Base-by-base conservation (phyloP, 1,284 basidiomycete species). In the Marasmius fiardii region DNA sequence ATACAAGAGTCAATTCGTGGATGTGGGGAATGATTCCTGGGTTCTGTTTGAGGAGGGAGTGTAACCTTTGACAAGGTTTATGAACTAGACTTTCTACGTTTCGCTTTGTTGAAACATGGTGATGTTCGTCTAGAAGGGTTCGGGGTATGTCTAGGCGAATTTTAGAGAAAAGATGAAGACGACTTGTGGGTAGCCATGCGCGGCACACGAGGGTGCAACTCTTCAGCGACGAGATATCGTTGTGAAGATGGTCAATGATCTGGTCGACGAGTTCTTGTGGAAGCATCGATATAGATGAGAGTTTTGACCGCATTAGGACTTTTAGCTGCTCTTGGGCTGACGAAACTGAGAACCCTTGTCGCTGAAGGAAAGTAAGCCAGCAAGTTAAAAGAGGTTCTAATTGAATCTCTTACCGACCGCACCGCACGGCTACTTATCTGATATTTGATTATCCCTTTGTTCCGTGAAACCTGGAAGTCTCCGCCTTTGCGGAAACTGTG, bases 251-350 rank as follows among this genome's bases (percentile, higher is more conserved):
- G 60, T 69, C 68, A 59, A 69, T 61, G 53, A 68, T 68, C 43
- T 63, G 55, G 56, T 68, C 67, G 34, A 67, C 61, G 43, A 69
- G 64, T 57, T 69, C 68, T 58, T 65, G 63, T 3, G 68, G 68
- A 23, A 67, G 63, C 16, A 37, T 48, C 18, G 31, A n/a, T 31
- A 31, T 31, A 31, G 28, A 4, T 31, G 28, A 10, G 28, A 10
- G 28, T 31, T 4, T 31, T 31, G 28, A 10, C 28, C 28, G 4
- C 28, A 31, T 31, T 10, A 4, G 28, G 10, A 10, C 4, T 31
- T 4, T 4, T 10, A 31, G 5, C 28, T 31, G 4, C 5, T 31
- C 28, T 31, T 31, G 28, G 10, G 28, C n/a, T n/a, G n/a, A n/a
- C 10, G 10, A 31, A 31, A 31, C 28, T 10, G 28, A 31, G 10